Evolutionary conservation across 768 basidiomycete species (phyloP).

Genomic region (Collybia sordida): DNA sequence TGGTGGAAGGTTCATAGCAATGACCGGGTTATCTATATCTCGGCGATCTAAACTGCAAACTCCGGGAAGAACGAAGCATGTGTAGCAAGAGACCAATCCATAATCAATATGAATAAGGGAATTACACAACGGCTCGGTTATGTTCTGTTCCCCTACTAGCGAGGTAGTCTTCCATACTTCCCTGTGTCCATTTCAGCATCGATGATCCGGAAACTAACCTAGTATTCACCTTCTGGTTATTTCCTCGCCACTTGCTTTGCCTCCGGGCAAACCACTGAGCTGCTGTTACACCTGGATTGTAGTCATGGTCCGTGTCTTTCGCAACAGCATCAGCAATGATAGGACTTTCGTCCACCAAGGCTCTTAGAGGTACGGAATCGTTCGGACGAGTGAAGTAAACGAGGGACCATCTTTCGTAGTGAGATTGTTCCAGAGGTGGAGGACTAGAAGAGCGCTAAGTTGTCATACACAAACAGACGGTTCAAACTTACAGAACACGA

Average conservation of each 20-base stretch:
- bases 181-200: not conserved
- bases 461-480: not conserved
- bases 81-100: too few species aligned
- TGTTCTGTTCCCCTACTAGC: constrained; percentile 18
- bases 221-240: constrained; percentile 17
- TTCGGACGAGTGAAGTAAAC: constrained; percentile 62
- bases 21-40: too few species aligned
- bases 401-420: constrained; percentile 53
- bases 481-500: constrained; percentile 33
- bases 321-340: constrained; percentile 43
- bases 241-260: constrained; percentile 15
- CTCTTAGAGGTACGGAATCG: constrained; percentile 41
- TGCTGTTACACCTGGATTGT: constrained; percentile 22
- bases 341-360: constrained; percentile 43
- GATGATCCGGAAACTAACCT: not conserved
- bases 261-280: constrained; percentile 27
- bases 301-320: constrained; percentile 17
- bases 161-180: constrained; percentile 11
- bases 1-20: too few species aligned
- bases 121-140: constrained; percentile 6
- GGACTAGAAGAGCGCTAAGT: constrained; percentile 21
- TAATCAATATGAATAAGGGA: too few species aligned
- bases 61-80: too few species aligned
- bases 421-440: constrained; percentile 50
- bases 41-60: too few species aligned